Conservation (phyloP, 164 flowering plant genomes). For the Litsea cubeba region DNA sequence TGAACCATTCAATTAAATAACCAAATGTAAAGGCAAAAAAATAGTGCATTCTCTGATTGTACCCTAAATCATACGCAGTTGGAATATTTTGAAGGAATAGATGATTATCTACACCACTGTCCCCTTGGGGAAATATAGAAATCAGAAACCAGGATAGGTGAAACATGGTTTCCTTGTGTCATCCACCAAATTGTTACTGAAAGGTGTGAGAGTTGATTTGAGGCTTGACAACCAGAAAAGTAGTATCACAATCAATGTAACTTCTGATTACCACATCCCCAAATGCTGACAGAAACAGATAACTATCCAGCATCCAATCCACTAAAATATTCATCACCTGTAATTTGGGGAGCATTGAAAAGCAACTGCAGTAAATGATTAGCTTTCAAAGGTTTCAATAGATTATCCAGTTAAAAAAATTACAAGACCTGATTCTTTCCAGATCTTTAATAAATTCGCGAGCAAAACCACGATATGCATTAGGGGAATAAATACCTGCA, state of each 20-base stretch:
- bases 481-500: constrained; percentile 96
- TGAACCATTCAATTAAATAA: constrained; percentile 8
- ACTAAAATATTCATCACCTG: background rate
- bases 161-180: background rate
- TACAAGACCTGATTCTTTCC: constrained; percentile 71
- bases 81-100: background rate
- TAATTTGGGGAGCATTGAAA: background rate
- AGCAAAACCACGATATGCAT: constrained; percentile 99
- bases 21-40: background rate
- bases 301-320: background rate
- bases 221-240: background rate
- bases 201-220: background rate
- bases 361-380: background rate
- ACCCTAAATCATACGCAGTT: too few species aligned
- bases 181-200: background rate
- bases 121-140: background rate
- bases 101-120: background rate
- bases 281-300: background rate
- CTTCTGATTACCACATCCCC: background rate
- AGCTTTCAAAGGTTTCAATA: background rate
- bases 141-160: background rate
- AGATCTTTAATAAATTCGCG: constrained; percentile 96
- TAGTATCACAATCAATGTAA: background rate
- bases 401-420: background rate
- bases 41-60: background rate